Base-by-base conservation (phyloP, 106 monocot species). In the Dendrobium officinale region DNA sequence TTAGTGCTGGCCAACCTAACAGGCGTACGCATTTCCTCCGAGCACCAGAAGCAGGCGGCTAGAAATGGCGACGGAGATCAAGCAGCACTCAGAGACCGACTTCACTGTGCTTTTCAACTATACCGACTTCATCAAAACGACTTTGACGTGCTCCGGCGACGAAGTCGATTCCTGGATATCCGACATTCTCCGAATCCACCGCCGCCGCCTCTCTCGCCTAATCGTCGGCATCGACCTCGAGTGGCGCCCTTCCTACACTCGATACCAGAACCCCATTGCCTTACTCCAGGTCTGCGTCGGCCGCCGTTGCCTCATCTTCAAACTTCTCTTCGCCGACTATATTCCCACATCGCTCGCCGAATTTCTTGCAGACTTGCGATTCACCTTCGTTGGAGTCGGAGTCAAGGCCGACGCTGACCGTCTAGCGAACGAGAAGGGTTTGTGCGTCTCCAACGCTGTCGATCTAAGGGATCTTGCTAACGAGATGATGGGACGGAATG, bases 221-320 rank as follows among this genome's bases (percentile, higher is more conserved):
- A 17, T 81, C 73, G 85, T 92, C 55, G 91, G 91, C 72, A 83
- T 92, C 70, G 89, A 89, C 68, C 42, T 66, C 85, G 91, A 89
- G 80, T 92, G 91, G 91, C 89, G 83, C 75, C 91, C 89, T 64
- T 37, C 7, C 82, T 78, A 16, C 87, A 40, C 68, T 51, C 55
- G 79, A 17, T 10, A 33, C 44, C 55, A 83, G 51, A 85, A 92
- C 85, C 89, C 87, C 15, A 83, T 84, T 74, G 86, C 91, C 51
- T 4, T 87, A 77, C 85, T 92, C 80, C 91, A 92, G 89, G 77
- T 92, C 79, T 92, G 87, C 83, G 83, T 87, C 74, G 91, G 87
- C 77, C 79, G 61, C 56, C 87, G 86, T 66, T 92, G 92, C 84
- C 87, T 92, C 75, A 11, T 92, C 74, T 92, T 89, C 83, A 87